These are phyloP conservation scores for Thielaviopsis populi DNA, from an alignment of 2,329 filamentous ascomycete genomes.

Conservation along the genomic window DNA sequence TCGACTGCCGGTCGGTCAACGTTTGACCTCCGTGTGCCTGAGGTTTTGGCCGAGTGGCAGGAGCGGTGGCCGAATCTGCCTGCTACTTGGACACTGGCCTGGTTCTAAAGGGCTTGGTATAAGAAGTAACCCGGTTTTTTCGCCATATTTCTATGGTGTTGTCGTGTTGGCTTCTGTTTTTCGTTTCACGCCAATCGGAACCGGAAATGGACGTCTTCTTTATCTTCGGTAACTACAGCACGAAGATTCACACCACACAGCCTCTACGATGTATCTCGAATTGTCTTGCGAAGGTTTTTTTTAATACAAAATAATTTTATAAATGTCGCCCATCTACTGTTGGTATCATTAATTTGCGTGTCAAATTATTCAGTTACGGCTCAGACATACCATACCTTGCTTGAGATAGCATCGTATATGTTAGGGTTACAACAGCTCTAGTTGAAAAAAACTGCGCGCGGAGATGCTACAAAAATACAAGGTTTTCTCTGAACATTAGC, in stretches of 20 bases:
- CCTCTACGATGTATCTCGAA: not conserved
- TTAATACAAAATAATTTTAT: too few species aligned
- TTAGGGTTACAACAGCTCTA: too few species aligned
- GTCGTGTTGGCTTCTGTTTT: constrained; percentile 1
- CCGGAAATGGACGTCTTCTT: not conserved
- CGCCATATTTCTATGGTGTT: not conserved
- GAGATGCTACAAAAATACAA: too few species aligned
- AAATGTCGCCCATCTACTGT: too few species aligned
- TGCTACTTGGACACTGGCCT: constrained; percentile 84
- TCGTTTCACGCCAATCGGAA: not conserved
- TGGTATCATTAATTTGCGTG: too few species aligned
- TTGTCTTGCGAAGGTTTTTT: too few species aligned
- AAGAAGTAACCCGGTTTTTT: not conserved
- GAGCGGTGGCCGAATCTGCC: constrained; percentile 86
- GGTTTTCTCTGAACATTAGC: too few species aligned
- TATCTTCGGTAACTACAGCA: constrained; percentile 12
- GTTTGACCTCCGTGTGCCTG: constrained; percentile 87
- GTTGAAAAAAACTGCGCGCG: too few species aligned
- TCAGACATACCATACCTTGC: too few species aligned
- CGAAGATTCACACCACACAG: not conserved
- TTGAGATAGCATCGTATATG: too few species aligned
- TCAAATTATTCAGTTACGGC: too few species aligned
- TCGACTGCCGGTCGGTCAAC: constrained; percentile 50
- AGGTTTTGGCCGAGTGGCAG: constrained; percentile 85
- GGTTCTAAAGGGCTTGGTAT: constrained; percentile 50